Evolutionary conservation across 192 early-diverging fungal species (phyloP).

Genomic region (Fimicolochytrium jonesii): DNA sequence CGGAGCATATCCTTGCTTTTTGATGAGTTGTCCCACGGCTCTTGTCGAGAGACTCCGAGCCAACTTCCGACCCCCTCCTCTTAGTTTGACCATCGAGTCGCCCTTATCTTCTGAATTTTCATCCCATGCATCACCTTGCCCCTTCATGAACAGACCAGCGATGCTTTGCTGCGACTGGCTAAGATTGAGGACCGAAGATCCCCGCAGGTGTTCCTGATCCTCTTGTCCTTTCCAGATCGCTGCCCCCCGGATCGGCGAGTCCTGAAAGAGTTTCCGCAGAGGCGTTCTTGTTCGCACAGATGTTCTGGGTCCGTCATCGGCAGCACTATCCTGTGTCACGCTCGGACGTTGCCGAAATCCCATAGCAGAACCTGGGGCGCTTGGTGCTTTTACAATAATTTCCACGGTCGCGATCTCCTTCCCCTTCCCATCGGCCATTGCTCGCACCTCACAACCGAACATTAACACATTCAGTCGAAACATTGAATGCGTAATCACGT

Average conservation of each 20-base stretch:
- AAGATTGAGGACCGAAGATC: background rate
- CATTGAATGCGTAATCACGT: background rate
- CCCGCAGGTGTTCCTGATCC: no score
- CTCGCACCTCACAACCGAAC: constrained; percentile 19
- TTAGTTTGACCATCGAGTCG: no score
- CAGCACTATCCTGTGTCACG: background rate
- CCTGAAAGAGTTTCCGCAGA: background rate
- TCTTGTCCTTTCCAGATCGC: no score
- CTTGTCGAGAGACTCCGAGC: no score
- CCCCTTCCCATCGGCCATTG: constrained; percentile 5
- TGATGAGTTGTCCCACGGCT: no score
- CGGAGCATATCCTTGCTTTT: no score
- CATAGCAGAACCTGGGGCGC: background rate
- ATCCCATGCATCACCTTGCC: no score
- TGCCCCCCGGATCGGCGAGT: background rate
- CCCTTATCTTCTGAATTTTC: no score
- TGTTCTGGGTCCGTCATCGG: background rate
- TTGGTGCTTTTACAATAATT: background rate
- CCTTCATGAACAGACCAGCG: no score
- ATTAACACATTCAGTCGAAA: constrained; percentile 13
- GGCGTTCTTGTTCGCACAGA: constrained; percentile 4
- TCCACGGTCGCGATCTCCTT: constrained; percentile 16
- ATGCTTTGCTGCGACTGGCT: no score
- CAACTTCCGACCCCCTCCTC: no score
- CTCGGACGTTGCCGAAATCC: no score